Conservation (phyloP, 257 asterid species). For the Nicotiana tomentosiformis region DNA sequence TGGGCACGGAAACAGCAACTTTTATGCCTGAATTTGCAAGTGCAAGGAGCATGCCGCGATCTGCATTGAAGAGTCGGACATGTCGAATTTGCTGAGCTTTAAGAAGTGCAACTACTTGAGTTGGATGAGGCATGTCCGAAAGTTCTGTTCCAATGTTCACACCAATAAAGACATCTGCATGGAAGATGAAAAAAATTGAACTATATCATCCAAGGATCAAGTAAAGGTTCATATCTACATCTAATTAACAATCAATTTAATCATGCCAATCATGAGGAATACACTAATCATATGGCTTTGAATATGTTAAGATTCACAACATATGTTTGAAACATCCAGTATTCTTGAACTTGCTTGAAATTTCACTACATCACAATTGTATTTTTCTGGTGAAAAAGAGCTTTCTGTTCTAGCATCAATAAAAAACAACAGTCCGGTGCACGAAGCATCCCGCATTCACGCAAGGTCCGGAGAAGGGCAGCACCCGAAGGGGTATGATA, state of each 20-base stretch:
- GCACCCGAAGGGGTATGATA: no score
- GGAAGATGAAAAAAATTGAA: neutral
- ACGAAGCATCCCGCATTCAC: no score
- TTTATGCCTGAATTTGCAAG: constrained; percentile 74
- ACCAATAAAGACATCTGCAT: constrained; percentile 59
- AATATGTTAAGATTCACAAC: neutral
- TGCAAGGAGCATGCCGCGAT: constrained; percentile 79
- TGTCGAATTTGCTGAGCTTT: constrained; percentile 64
- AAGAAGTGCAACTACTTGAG: constrained; percentile 79
- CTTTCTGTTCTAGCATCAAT: neutral
- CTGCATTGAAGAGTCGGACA: constrained; percentile 63
- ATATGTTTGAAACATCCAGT: neutral
- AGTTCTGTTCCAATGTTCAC: constrained; percentile 77
- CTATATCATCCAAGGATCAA: neutral
- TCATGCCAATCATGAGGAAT: neutral
- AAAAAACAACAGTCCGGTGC: no score
- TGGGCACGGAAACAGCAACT: constrained; percentile 63
- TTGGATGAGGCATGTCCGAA: constrained; percentile 83
- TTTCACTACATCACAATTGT: neutral
- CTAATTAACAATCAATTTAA: neutral
- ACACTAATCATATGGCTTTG: neutral
- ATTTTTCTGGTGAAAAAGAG: neutral
- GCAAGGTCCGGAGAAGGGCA: no score
- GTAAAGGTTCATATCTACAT: neutral
- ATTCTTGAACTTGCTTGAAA: neutral